Evolutionary conservation across 257 asterid genomes (phyloP).

Genomic region (Rubia yunnanensis): DNA sequence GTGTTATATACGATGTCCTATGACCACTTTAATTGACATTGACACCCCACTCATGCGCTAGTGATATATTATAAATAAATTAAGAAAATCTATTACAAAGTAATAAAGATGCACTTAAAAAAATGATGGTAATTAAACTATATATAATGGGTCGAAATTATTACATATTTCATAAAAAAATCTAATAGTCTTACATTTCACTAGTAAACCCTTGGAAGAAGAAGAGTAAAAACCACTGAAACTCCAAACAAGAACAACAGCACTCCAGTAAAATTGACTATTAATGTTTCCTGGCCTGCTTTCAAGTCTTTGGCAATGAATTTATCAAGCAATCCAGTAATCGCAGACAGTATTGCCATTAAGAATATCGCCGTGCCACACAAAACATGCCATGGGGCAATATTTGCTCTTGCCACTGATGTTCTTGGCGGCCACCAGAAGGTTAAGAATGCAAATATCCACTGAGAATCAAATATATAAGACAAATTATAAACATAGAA

Average conservation of each 20-base stretch:
- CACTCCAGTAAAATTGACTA: slow-evolving; percentile 47
- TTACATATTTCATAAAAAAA: too few relatives aligned
- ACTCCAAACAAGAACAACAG: slow-evolving; percentile 37
- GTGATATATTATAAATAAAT: too few relatives aligned
- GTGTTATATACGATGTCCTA: too few relatives aligned
- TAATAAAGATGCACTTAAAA: too few relatives aligned
- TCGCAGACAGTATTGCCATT: slow-evolving; percentile 40
- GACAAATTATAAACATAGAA: too few relatives aligned
- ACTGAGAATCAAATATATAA: too few relatives aligned
- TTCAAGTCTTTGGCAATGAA: slow-evolving; percentile 24
- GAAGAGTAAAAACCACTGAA: slow-evolving; percentile 30
- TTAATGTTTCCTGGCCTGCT: slow-evolving; percentile 31
- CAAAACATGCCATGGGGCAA: slow-evolving; percentile 43
- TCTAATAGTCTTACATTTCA: too few relatives aligned
- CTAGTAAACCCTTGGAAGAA: slow-evolving; percentile 16
- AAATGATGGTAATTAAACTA: too few relatives aligned
- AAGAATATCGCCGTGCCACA: slow-evolving; percentile 36
- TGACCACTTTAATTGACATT: too few relatives aligned
- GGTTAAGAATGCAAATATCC: slow-evolving; percentile 33
- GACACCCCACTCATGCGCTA: too few relatives aligned
- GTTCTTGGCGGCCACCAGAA: slow-evolving; percentile 25
- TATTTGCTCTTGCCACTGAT: slow-evolving; percentile 20
- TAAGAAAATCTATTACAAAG: too few relatives aligned
- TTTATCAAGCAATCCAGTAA: slow-evolving; percentile 44
- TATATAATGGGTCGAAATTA: too few relatives aligned